These are phyloP conservation scores for Mycosphaerella arachidis DNA, from an alignment of 2,329 filamentous ascomycete species.

Conservation along the genomic window DNA sequence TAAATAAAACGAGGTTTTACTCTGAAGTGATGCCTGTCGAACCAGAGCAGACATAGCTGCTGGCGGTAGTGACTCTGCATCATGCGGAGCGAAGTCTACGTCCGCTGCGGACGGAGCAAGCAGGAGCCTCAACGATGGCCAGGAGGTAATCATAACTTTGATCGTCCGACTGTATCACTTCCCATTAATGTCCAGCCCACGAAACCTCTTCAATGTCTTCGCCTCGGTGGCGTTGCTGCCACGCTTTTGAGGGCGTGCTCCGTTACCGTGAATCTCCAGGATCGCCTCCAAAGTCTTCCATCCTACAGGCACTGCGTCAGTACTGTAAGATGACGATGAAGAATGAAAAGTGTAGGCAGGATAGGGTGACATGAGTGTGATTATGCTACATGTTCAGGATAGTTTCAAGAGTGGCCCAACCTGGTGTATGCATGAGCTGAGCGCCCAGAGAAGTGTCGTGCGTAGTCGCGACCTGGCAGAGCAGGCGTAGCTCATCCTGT, in stretches of 20 bases:
- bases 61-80: too few species aligned
- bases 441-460: conserved; percentile 77
- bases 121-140: too few species aligned
- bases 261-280: not conserved
- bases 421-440: conserved; percentile 77
- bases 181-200: not conserved
- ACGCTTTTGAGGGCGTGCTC: not conserved
- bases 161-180: not conserved
- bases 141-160: not conserved
- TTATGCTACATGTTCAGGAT: conserved; percentile 58
- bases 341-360: not conserved
- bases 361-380: conserved; percentile 6
- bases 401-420: conserved; percentile 91
- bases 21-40: too few species aligned
- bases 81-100: too few species aligned
- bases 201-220: not conserved
- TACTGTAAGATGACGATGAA: not conserved
- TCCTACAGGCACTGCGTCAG: not conserved
- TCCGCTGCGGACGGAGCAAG: too few species aligned
- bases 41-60: too few species aligned
- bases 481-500: conserved; percentile 82
- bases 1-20: too few species aligned
- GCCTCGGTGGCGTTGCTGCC: not conserved
- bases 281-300: not conserved
- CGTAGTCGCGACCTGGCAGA: conserved; percentile 77